Evolutionary conservation across 768 basidiomycete genomes (phyloP), one percentile per base, ranked within the genome.

Genomic region (Tephrocybe rancida): DNA sequence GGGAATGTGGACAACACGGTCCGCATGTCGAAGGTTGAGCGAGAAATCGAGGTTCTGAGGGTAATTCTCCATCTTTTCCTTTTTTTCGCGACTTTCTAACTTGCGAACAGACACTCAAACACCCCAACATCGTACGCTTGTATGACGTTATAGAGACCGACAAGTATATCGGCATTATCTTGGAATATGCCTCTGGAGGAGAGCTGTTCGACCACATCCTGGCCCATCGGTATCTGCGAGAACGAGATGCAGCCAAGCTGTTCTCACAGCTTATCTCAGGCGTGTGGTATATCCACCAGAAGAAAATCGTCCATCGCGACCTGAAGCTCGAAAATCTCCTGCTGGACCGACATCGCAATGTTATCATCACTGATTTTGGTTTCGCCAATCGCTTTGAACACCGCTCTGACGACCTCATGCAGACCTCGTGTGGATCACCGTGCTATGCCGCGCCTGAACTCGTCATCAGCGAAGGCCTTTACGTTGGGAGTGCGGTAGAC

Each of bases 121-220:
- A 99, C 61, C 97, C 97, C 0, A 98, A 98, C 70, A 98, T 99
- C 71, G 97, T 98, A 30, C 87, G 95, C 9, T 77, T 98, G 41
- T 98, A 96, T 81, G 97, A 99, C 67, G 95, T 98, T 19, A 97
- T 99, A 61, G 95, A 98, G 70, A 98, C 97, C 1, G 97, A 98
- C 78, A 98, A 97, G 72, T 98, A 98, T 73, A 98, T 99, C 63
- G 97, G 97, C 32, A 99, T 99, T 67, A 96, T 99, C 61, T 85
- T 99, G 57, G 97, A 98, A 70, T 98, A 96, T 64, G 97, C 97
- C 30, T 95, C 93, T 1, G 97, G 97, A 48, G 97, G 97, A 51
- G 97, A 99, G 69, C 85, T 99, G 19, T 98, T 99, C 71, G 97
- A 99, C 73, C 93, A 98, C 71, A 99, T 99, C 67, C 85, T 98